These are phyloP conservation scores for Alternaria metachromatica DNA, from an alignment of 2,329 filamentous ascomycete genomes.

Conservation along the genomic window DNA sequence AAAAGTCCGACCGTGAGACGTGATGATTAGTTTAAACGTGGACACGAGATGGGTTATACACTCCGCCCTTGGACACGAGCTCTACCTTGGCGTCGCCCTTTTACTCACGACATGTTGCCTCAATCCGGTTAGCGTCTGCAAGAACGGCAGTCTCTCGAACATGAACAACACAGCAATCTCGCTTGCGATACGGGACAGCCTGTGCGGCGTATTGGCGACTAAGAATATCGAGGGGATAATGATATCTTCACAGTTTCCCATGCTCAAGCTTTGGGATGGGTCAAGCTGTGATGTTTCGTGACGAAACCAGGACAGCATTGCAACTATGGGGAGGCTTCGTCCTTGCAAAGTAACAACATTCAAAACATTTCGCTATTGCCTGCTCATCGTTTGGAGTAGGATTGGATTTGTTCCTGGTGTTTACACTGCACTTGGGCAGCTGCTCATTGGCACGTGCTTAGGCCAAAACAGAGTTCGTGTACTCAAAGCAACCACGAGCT, in stretches of 20 bases:
- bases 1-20: not conserved
- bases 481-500: too few relatives aligned
- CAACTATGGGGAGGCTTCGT: too few relatives aligned
- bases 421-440: too few relatives aligned
- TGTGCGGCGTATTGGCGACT: not conserved
- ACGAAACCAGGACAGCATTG: too few relatives aligned
- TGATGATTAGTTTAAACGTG: not conserved
- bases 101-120: conserved; percentile 13
- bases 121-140: conserved; percentile 6
- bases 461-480: too few relatives aligned
- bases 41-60: not conserved
- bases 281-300: not conserved
- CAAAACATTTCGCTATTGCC: too few relatives aligned
- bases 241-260: not conserved
- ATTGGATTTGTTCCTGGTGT: too few relatives aligned
- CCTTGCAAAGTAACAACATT: too few relatives aligned
- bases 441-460: too few relatives aligned
- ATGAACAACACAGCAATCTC: not conserved
- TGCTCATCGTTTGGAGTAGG: too few relatives aligned
- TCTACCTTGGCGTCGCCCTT: conserved; percentile 14
- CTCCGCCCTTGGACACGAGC: not conserved
- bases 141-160: not conserved
- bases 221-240: too few relatives aligned
- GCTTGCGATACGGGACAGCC: not conserved
- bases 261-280: not conserved